Percentiles rank a stretch among this genome's conserved stretches.
Conservation (phyloP, 2,329 filamentous ascomycete species). For the Coniochaeta hoffmannii region DNA sequence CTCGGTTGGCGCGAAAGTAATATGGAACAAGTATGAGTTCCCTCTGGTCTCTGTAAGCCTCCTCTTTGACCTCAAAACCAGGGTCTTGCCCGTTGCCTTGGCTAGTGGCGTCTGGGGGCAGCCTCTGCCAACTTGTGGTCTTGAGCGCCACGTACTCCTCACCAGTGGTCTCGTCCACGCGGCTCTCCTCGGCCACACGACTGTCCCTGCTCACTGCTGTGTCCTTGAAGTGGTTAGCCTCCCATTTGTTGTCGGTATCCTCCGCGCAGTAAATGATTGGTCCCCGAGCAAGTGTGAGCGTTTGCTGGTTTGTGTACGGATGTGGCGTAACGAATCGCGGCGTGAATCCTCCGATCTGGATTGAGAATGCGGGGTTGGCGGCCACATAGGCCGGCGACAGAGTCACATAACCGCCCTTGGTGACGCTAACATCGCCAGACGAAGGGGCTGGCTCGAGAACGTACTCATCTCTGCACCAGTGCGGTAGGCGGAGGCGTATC, state of each 20-base stretch:
- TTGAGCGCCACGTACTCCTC: constrained; percentile 21
- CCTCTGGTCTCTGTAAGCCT: constrained; percentile 10
- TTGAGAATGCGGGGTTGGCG: constrained; percentile 30
- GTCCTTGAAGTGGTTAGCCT: constrained; percentile 45
- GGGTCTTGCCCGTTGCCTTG: constrained; percentile 5
- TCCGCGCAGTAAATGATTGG: constrained; percentile 48
- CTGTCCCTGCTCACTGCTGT: constrained; percentile 19
- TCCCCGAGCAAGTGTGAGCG: constrained; percentile 45
- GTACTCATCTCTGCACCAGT: constrained; percentile 34
- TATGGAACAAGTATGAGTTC: constrained; percentile 36
- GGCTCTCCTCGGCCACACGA: constrained; percentile 11
- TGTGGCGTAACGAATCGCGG: constrained; percentile 44
- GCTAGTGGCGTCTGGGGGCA: background rate
- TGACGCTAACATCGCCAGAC: constrained; percentile 21
- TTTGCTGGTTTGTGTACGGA: constrained; percentile 48
- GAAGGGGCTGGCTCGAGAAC: constrained; percentile 26
- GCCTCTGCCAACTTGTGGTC: constrained; percentile 11
- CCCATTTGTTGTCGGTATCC: constrained; percentile 50
- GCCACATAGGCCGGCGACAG: constrained; percentile 26
- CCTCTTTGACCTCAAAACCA: constrained; percentile 11
- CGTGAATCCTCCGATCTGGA: constrained; percentile 36
- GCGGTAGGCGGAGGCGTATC: constrained; percentile 45
- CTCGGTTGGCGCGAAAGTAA: constrained; percentile 45
- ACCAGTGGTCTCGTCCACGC: constrained; percentile 13
- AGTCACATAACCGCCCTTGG: constrained; percentile 32